These are phyloP conservation scores for Lablab purpureus DNA, from an alignment of 306 rosid genomes.

Conservation along the genomic window DNA sequence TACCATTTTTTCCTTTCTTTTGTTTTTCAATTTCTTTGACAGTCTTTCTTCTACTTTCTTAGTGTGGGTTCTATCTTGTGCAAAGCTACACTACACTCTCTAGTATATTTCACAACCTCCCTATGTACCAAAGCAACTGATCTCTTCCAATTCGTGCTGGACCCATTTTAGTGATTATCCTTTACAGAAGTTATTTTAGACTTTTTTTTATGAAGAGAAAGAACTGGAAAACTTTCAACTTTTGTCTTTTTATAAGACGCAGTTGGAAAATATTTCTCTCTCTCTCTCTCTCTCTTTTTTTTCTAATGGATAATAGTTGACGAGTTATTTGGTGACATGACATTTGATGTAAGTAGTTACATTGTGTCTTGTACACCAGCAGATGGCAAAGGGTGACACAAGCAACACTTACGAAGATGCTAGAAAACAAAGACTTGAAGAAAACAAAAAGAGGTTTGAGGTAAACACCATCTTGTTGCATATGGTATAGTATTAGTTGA, in stretches of 20 bases:
- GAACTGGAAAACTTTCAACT: slow-evolving; percentile 19
- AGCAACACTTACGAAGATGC: slow-evolving; percentile 68
- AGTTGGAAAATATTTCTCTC: no score
- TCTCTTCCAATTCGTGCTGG: background rate
- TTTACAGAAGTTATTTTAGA: background rate
- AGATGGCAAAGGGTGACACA: slow-evolving; percentile 55
- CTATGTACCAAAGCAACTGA: background rate
- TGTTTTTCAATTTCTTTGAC: background rate
- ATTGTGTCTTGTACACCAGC: background rate
- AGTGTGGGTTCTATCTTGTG: background rate
- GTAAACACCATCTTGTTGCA: slow-evolving; percentile 43
- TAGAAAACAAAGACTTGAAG: slow-evolving; percentile 72
- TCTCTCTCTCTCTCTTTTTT: no score
- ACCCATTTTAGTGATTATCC: background rate
- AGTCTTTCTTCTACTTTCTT: background rate
- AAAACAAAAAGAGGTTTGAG: slow-evolving; percentile 75
- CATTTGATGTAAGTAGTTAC: slow-evolving; percentile 9
- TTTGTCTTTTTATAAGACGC: background rate
- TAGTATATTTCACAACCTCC: background rate
- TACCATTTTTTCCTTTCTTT: background rate
- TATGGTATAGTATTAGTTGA: background rate
- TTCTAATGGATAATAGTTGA: background rate
- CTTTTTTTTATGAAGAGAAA: background rate
- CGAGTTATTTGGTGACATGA: slow-evolving; percentile 3
- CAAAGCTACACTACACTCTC: background rate